A percentile compares a stretch with the other conserved stretches of the same genome.
phyloP scores from a whole-genome alignment of 164 flowering plant species.

The Dillenia suffruticosa region DNA sequence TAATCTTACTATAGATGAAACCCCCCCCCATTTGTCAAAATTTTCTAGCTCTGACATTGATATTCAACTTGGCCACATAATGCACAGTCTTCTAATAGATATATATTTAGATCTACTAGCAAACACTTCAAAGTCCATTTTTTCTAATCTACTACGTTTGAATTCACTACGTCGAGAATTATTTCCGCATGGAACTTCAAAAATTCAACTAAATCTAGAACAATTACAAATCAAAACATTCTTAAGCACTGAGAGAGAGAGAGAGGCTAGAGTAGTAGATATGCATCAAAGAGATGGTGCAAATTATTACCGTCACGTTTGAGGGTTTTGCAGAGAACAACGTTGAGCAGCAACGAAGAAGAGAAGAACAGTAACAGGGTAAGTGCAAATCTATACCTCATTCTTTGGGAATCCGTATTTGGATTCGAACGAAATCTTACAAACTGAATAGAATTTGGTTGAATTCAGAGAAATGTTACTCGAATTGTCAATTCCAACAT shows the following conservation, averaged over 20 bases:
- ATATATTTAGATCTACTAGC: not conserved
- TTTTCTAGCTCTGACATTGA: no score
- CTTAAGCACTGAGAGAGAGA: slow-evolving; percentile 4
- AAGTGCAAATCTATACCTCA: slow-evolving; percentile 12
- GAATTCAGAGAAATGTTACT: not conserved
- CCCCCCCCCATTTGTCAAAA: no score
- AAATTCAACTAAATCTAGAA: not conserved
- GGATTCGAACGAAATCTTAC: not conserved
- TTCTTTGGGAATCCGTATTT: not conserved
- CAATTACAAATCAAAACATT: not conserved
- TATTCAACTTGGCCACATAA: no score
- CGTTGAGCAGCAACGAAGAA: slow-evolving; percentile 19
- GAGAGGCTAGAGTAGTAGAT: not conserved
- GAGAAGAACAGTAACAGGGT: slow-evolving; percentile 19
- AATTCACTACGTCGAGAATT: not conserved
- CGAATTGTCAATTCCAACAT: no score
- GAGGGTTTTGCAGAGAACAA: slow-evolving; percentile 59
- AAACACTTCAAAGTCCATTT: not conserved
- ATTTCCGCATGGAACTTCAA: no score
- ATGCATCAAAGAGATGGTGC: not conserved
- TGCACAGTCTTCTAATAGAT: no score
- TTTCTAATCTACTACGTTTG: no score
- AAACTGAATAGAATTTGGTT: slow-evolving; percentile 3
- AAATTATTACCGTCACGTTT: slow-evolving; percentile 62
- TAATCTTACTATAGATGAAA: no score